A percentile compares a stretch with the other conserved stretches of the same genome.
Evolutionary conservation across 2,329 filamentous ascomycete genomes (phyloP).

Genomic region (Allantophomopsis lycopodina): DNA sequence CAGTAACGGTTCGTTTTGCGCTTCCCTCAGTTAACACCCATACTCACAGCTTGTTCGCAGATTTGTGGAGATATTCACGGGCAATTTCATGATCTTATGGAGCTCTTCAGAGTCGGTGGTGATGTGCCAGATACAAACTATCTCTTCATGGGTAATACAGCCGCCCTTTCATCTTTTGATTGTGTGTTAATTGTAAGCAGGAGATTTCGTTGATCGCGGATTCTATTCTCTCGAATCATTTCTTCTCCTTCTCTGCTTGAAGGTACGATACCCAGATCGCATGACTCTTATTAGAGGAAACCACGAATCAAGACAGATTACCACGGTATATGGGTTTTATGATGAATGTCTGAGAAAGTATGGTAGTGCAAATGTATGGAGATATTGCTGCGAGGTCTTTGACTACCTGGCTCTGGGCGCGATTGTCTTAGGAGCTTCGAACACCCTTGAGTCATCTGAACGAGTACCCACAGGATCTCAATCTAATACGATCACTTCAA

Average conservation of each 20-base stretch:
- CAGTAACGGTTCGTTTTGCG: conserved; percentile 59
- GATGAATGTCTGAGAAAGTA: conserved; percentile 95
- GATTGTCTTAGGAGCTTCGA: conserved; percentile 81
- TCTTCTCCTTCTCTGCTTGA: conserved; percentile 85
- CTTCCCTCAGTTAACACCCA: not conserved
- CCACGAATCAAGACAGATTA: conserved; percentile 93
- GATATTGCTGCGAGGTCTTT: conserved; percentile 95
- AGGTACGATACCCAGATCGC: conserved; percentile 92
- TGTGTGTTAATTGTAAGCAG: conserved; percentile 24
- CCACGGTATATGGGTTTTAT: conserved; percentile 95
- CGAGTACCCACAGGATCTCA: conserved; percentile 25
- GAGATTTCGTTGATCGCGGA: conserved; percentile 93
- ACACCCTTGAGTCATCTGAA: conserved; percentile 36
- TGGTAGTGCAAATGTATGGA: conserved; percentile 91
- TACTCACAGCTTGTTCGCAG: conserved; percentile 21
- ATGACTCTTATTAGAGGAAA: conserved; percentile 94
- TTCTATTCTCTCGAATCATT: conserved; percentile 98
- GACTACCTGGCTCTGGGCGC: conserved; percentile 97
- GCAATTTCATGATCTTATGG: conserved; percentile 95
- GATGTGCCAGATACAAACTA: conserved; percentile 95
- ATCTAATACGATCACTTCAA: conserved; percentile 30
- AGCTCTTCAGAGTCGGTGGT: conserved; percentile 84
- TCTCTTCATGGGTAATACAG: conserved; percentile 74
- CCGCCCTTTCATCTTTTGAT: no score
- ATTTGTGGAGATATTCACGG: conserved; percentile 97